A percentile compares a stretch with the other conserved stretches of the same genome.
These are phyloP conservation scores for Hypoxylon sp. DNA, from an alignment of 2,329 filamentous ascomycete species.

Conservation along the genomic window DNA sequence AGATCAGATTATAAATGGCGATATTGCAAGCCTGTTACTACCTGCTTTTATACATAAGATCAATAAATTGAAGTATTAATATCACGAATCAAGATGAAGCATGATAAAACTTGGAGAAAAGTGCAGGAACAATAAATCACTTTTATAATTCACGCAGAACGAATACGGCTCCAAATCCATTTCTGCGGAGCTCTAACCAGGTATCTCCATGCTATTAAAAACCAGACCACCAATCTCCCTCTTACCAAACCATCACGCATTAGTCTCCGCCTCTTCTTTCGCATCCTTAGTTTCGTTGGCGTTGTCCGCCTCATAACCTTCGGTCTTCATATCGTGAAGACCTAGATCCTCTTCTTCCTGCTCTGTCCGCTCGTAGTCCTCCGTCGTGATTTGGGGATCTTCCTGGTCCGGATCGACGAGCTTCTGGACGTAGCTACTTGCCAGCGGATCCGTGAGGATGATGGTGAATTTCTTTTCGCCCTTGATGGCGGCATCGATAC, in stretches of 20 bases:
- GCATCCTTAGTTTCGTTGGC: conserved; percentile 25
- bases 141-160: conserved; percentile 23
- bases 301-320: conserved; percentile 80
- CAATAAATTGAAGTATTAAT: neutral
- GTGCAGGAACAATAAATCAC: conserved; percentile 9
- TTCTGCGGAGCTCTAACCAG: conserved; percentile 28
- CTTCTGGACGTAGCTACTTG: conserved; percentile 94
- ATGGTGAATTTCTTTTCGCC: conserved; percentile 87
- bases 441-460: conserved; percentile 87
- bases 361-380: conserved; percentile 87
- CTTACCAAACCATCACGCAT: conserved; percentile 12
- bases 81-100: neutral
- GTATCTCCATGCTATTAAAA: conserved; percentile 44
- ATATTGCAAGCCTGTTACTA: no score
- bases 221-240: conserved; percentile 10
- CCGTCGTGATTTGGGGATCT: conserved; percentile 84
- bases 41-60: no score
- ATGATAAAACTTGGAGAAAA: neutral
- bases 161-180: conserved; percentile 6
- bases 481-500: conserved; percentile 81
- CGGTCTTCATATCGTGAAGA: conserved; percentile 90
- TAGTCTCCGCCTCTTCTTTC: conserved; percentile 16
- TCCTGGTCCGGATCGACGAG: conserved; percentile 77
- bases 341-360: conserved; percentile 96
- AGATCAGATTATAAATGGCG: neutral